These are phyloP conservation scores for Aspergillus amoenus DNA, from an alignment of 2,329 filamentous ascomycete species.

Conservation along the genomic window DNA sequence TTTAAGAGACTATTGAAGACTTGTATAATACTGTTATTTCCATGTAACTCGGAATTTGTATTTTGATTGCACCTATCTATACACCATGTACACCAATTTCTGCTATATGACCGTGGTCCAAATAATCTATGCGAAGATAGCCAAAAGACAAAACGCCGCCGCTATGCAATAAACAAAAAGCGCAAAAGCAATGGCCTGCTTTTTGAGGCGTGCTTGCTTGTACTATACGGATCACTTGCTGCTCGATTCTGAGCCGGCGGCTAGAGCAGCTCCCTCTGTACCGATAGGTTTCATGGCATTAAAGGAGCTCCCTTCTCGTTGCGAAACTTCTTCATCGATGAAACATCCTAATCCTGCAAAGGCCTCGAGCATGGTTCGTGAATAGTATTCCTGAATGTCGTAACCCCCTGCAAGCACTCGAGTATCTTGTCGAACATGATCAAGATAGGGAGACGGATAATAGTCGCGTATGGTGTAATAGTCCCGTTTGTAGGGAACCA, in stretches of 20 bases:
- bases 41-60: conserved; percentile 7
- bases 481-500: conserved; percentile 60
- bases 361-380: conserved; percentile 78
- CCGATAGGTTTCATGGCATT: conserved; percentile 23
- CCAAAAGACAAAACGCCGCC: conserved; percentile 10
- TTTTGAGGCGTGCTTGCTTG: background rate
- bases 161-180: conserved; percentile 14
- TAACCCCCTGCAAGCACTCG: conserved; percentile 78
- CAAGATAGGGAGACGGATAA: conserved; percentile 76
- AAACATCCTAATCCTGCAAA: conserved; percentile 89
- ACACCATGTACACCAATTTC: conserved; percentile 17
- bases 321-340: conserved; percentile 68
- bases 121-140: background rate
- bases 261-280: conserved; percentile 31
- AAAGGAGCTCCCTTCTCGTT: conserved; percentile 25
- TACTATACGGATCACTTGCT: background rate
- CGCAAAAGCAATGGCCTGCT: background rate
- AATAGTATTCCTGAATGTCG: conserved; percentile 76
- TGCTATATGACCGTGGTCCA: background rate
- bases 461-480: conserved; percentile 68
- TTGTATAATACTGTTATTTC: conserved; percentile 24
- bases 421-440: conserved; percentile 63
- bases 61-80: conserved; percentile 11
- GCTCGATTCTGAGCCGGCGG: conserved; percentile 16
- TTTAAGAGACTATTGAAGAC: conserved; percentile 32